phyloP scores from a whole-genome alignment of 371 early-diverging fungal species.

The Rhizomucor pusillus region DNA sequence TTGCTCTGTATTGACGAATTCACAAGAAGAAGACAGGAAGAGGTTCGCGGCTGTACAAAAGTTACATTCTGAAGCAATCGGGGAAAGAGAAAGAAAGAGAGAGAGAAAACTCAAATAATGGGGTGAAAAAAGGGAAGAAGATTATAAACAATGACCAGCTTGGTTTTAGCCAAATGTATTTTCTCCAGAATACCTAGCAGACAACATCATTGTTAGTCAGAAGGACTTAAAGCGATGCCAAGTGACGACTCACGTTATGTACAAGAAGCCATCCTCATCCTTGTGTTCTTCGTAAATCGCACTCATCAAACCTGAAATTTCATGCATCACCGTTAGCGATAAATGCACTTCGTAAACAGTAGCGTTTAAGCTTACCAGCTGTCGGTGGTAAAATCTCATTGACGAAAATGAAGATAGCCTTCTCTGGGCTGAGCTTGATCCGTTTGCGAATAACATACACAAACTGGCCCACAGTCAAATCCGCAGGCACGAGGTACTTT shows the following conservation, averaged over 20 bases:
- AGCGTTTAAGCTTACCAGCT: constrained; percentile 39
- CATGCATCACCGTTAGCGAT: neutral
- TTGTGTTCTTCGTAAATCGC: constrained; percentile 93
- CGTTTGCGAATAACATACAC: constrained; percentile 95
- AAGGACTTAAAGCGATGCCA: neutral
- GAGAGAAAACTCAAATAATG: constrained; percentile 1
- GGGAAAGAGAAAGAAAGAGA: constrained; percentile 5
- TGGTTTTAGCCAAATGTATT: constrained; percentile 69
- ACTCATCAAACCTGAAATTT: constrained; percentile 67
- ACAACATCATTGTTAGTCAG: neutral
- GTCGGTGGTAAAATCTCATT: constrained; percentile 93
- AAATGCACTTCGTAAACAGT: neutral
- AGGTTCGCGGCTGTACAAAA: no score
- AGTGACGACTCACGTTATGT: constrained; percentile 64
- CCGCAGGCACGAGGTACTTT: constrained; percentile 95
- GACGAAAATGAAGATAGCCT: constrained; percentile 98
- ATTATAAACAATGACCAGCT: neutral
- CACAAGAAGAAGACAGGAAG: neutral
- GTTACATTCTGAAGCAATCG: neutral
- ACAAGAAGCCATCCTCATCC: constrained; percentile 95
- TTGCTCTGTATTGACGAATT: neutral
- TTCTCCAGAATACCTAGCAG: constrained; percentile 74
- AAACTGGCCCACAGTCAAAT: constrained; percentile 96
- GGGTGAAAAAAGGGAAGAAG: constrained; percentile 2
- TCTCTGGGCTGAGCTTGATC: constrained; percentile 91